Conservation (phyloP, 371 early-diverging fungal species). For the Apophysomyces elegans region DNA sequence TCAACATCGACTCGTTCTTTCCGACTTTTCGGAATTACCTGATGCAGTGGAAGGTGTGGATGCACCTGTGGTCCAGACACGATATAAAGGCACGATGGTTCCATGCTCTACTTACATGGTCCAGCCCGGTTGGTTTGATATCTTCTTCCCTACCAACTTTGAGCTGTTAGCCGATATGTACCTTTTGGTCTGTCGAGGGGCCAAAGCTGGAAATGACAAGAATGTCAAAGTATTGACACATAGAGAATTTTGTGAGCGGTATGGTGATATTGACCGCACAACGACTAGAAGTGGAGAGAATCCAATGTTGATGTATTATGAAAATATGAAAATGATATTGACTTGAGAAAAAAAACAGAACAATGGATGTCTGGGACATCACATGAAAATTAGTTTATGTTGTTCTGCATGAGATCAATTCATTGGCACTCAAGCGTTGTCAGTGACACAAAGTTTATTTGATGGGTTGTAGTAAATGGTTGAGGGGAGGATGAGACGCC, state of each 20-base stretch:
- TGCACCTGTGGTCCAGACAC: constrained; percentile 95
- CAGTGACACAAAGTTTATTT: background rate
- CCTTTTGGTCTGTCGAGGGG: constrained; percentile 59
- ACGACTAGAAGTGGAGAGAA: constrained; percentile 87
- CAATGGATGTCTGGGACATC: constrained; percentile 1
- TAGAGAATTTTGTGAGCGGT: constrained; percentile 75
- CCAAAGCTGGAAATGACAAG: constrained; percentile 46
- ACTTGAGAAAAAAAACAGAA: constrained; percentile 23
- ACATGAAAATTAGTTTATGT: background rate
- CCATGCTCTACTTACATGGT: constrained; percentile 94
- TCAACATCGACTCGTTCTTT: constrained; percentile 83
- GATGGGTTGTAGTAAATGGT: background rate
- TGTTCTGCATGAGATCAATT: background rate
- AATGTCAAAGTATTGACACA: constrained; percentile 73
- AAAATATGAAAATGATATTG: constrained; percentile 86
- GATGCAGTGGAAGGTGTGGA: constrained; percentile 82
- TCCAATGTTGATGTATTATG: constrained; percentile 93
- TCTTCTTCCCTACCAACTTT: constrained; percentile 97
- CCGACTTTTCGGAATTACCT: constrained; percentile 87
- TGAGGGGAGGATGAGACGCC: background rate
- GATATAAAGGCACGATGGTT: constrained; percentile 88
- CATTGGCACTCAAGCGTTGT: background rate
- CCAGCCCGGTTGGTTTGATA: constrained; percentile 98
- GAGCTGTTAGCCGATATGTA: constrained; percentile 84
- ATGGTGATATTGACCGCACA: constrained; percentile 80